Conservation (phyloP, 2,329 filamentous ascomycete genomes). For the Gaeumannomyces tritici region DNA sequence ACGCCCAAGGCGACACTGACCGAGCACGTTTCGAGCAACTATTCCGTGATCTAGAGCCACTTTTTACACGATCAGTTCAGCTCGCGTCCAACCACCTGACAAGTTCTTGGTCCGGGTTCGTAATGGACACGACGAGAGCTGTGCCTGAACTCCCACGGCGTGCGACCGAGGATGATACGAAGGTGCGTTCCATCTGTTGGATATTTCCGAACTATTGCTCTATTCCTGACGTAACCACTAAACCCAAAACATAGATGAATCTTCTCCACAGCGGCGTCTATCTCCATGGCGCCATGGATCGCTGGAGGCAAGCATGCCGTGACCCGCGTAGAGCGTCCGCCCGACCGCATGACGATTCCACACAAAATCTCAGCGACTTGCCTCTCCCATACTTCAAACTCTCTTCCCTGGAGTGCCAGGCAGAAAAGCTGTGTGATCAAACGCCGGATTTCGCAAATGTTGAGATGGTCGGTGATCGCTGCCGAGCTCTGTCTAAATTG, state of each 20-base stretch:
- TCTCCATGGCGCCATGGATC: slow-evolving; percentile 13
- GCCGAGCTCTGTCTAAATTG: slow-evolving; percentile 16
- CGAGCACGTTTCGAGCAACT: slow-evolving; percentile 16
- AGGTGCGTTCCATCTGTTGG: background rate
- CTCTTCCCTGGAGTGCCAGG: background rate
- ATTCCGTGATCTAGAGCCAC: slow-evolving; percentile 16
- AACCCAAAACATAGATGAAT: slow-evolving; percentile 17
- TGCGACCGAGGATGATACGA: slow-evolving; percentile 14
- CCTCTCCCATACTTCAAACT: background rate
- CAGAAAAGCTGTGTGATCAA: background rate
- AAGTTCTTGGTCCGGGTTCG: slow-evolving; percentile 29
- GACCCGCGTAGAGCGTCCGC: background rate
- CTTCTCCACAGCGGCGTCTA: slow-evolving; percentile 30
- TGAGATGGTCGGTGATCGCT: slow-evolving; percentile 6
- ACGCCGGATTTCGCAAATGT: slow-evolving; percentile 2
- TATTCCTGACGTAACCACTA: slow-evolving; percentile 10
- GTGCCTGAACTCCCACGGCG: slow-evolving; percentile 30
- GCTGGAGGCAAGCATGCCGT: background rate
- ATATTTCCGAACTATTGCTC: background rate
- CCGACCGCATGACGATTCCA: background rate
- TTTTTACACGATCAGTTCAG: slow-evolving; percentile 19
- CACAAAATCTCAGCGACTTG: background rate
- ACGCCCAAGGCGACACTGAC: slow-evolving; percentile 1
- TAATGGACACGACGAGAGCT: slow-evolving; percentile 20
- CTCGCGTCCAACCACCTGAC: slow-evolving; percentile 19